Evolutionary conservation across 176 grass and related monocot genomes (phyloP).

Genomic region (Rhynchospora tenuis): DNA sequence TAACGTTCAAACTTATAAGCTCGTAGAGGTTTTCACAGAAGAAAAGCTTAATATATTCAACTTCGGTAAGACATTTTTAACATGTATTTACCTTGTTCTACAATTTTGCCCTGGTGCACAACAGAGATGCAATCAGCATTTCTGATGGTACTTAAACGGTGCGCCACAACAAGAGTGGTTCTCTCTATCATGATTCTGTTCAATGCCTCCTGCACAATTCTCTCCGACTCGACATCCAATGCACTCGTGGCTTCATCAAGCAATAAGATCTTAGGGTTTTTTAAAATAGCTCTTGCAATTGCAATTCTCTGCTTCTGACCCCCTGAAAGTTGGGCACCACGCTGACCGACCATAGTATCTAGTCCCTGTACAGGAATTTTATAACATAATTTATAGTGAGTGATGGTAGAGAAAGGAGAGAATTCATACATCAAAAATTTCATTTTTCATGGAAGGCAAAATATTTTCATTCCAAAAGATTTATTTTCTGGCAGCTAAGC

Average conservation of each 20-base stretch:
- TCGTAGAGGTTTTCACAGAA: background rate
- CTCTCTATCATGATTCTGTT: constrained; percentile 61
- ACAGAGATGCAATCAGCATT: constrained; percentile 72
- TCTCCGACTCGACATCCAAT: constrained; percentile 77
- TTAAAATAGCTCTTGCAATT: constrained; percentile 85
- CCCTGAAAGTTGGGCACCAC: constrained; percentile 75
- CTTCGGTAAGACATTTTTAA: background rate
- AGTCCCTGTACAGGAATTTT: constrained; percentile 40
- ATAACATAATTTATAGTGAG: background rate
- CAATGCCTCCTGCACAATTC: constrained; percentile 74
- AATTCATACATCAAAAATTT: background rate
- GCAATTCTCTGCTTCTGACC: constrained; percentile 91
- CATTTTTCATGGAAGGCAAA: background rate
- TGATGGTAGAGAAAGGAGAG: background rate
- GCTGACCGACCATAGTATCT: constrained; percentile 81
- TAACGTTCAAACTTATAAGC: background rate
- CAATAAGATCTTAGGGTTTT: constrained; percentile 74
- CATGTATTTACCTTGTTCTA: constrained; percentile 59
- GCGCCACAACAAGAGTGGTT: constrained; percentile 69
- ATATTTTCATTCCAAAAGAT: no score
- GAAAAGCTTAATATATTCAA: constrained; percentile 8
- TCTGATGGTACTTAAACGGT: constrained; percentile 76
- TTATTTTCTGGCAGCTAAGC: no score
- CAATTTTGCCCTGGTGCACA: constrained; percentile 60
- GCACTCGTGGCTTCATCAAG: constrained; percentile 95